phyloP scores from a whole-genome alignment of 164 flowering plant genomes.

The Vitis cinerea region DNA sequence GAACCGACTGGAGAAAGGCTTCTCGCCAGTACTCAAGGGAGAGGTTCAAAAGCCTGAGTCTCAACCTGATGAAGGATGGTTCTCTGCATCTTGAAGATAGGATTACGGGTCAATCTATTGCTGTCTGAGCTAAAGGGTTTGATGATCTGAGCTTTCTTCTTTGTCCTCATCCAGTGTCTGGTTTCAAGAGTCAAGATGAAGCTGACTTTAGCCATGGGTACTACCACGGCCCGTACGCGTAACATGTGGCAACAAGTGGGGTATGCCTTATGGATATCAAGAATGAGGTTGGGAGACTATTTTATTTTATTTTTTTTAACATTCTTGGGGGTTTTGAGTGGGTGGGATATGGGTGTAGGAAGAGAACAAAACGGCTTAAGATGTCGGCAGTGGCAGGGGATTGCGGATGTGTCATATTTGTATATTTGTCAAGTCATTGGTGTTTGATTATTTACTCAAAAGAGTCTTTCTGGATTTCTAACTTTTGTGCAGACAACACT shows the following conservation, averaged over 20 bases:
- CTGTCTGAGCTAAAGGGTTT: slow-evolving; percentile 27
- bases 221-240: background rate
- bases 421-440: slow-evolving; percentile 9
- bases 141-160: background rate
- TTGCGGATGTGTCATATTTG: slow-evolving; percentile 1
- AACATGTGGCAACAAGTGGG: too few species aligned
- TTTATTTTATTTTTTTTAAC: background rate
- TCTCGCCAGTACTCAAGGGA: slow-evolving; percentile 96
- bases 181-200: background rate
- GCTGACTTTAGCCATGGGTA: background rate
- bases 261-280: too few species aligned
- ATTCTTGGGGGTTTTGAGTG: background rate
- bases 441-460: background rate
- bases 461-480: background rate
- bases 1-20: slow-evolving; percentile 99
- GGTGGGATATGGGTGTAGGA: background rate
- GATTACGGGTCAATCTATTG: slow-evolving; percentile 47
- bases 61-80: slow-evolving; percentile 95
- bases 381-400: background rate
- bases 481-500: background rate
- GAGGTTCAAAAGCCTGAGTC: slow-evolving; percentile 92
- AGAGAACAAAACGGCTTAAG: background rate
- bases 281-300: background rate
- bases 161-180: background rate
- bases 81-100: slow-evolving; percentile 73